Percentiles rank a stretch among this genome's conserved stretches.
Evolutionary conservation across 192 early-diverging fungal genomes (phyloP).

Genomic region (Mortierella antarctica): DNA sequence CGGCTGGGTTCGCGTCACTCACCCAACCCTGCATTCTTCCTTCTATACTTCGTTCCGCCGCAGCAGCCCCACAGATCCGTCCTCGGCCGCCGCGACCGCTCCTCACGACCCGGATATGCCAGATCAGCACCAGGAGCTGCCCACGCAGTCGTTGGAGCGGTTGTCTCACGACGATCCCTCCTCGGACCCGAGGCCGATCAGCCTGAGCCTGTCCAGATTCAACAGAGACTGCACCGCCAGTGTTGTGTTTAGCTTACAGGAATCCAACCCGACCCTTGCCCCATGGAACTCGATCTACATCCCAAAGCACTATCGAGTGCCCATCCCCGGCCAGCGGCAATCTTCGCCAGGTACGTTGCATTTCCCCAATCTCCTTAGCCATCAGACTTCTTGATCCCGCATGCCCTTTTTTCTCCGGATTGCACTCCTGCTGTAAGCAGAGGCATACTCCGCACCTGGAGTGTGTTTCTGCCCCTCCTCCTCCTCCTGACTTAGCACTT

Average conservation of each 20-base stretch:
- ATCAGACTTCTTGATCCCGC: not conserved
- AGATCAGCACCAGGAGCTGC: constrained; percentile 28
- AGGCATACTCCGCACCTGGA: not conserved
- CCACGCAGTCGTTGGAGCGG: not conserved
- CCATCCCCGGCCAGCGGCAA: constrained; percentile 39
- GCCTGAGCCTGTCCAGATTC: constrained; percentile 31
- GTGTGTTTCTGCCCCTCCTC: not conserved
- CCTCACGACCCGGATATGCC: constrained; percentile 27
- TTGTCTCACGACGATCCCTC: not conserved
- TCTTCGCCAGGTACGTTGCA: constrained; percentile 43
- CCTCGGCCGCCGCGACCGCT: constrained; percentile 3
- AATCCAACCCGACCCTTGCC: constrained; percentile 30
- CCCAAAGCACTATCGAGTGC: constrained; percentile 48
- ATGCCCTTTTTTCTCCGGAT: not conserved
- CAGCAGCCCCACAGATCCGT: constrained; percentile 30
- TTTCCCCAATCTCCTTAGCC: not conserved
- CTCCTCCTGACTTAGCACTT: not conserved
- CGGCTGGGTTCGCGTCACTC: not conserved
- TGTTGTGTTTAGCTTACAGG: constrained; percentile 32
- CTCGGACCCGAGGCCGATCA: constrained; percentile 8
- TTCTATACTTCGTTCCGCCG: not conserved
- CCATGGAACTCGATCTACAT: constrained; percentile 55
- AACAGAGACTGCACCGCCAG: constrained; percentile 36
- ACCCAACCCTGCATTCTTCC: not conserved
- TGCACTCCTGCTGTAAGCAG: not conserved